Evolutionary conservation across 495 filamentous ascomycete genomes (phyloP), one percentile per base, ranked within the genome.

Genomic region (Hypomontagnella monticulosa): DNA sequence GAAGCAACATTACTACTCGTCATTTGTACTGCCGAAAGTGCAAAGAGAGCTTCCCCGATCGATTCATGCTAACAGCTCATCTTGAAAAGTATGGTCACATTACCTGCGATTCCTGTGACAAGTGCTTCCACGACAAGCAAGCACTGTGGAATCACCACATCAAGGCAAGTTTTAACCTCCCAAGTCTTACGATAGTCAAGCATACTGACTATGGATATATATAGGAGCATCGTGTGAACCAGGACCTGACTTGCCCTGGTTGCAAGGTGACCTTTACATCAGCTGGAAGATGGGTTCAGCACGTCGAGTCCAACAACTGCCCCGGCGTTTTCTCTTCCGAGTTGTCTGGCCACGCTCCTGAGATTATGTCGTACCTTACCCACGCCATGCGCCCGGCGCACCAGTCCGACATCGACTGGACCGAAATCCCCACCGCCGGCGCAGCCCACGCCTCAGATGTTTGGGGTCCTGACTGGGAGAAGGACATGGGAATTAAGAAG

Each of bases 181-280:
- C n/a, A n/a, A n/a, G n/a, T n/a, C 40, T 15, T 7, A 12, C 9
- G 5, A 11, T 33, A 38, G 8, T 12, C 5, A 23, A 11, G 6
- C 7, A 9, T 33, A 48, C 42, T 48, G 33, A 62, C 36, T 4
- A 8, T 37, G 4, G 27, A 36, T 18, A 18, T 27, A 14, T 33
- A 18, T 34, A 75, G 73, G 20, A 40, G 16, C 77, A 78, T 52
- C 62, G 51, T 10, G 54, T 43, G 2, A 52, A 59, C 12, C 71
- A 74, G 37, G 50, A 69, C 14, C 53, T 78, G 12, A 48, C 30
- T 4, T 79, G 75, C 48, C 75, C 75, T 2, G 77, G 74, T n/a
- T 79, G 75, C 16, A 5, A 51, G 2, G 47, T 30, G 20, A 47
- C 41, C 0, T 77, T 78, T 48, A 23, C 2, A 4, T n/a, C 37